Percentiles rank a stretch among this genome's conserved stretches.
Evolutionary conservation across 495 filamentous ascomycete species (phyloP).

Genomic region (Penicillium chermesinum): DNA sequence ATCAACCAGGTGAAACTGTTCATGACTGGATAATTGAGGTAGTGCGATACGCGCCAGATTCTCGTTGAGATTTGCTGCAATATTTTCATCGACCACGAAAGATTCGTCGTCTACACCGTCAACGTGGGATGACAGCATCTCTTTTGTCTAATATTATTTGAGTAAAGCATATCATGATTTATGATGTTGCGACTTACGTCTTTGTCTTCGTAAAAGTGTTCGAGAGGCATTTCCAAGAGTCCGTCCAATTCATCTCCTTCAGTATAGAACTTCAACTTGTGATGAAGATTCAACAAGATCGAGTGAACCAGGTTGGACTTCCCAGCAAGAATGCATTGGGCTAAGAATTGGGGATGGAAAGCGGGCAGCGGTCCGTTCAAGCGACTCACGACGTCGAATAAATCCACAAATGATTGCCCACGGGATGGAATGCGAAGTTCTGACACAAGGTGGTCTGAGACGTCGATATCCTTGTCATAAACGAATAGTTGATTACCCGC

Average conservation of each 20-base stretch:
- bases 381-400: slow-evolving; percentile 75
- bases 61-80: slow-evolving; percentile 69
- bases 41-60: slow-evolving; percentile 67
- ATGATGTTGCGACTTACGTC: slow-evolving; percentile 31
- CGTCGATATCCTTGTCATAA: slow-evolving; percentile 67
- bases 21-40: slow-evolving; percentile 79
- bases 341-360: slow-evolving; percentile 89
- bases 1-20: slow-evolving; percentile 83
- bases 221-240: slow-evolving; percentile 65
- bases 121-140: slow-evolving; percentile 49
- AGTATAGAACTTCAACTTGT: slow-evolving; percentile 74
- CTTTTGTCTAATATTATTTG: slow-evolving; percentile 39
- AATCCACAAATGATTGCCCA: slow-evolving; percentile 46
- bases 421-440: slow-evolving; percentile 59
- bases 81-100: slow-evolving; percentile 64
- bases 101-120: slow-evolving; percentile 56
- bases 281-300: slow-evolving; percentile 68
- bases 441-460: slow-evolving; percentile 56
- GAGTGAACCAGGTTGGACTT: slow-evolving; percentile 69
- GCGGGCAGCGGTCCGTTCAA: slow-evolving; percentile 86
- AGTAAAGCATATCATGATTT: not conserved
- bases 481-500: slow-evolving; percentile 92
- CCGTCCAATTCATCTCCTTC: slow-evolving; percentile 80
- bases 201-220: slow-evolving; percentile 61
- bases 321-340: slow-evolving; percentile 80